These are phyloP conservation scores for Phytopythium chamaehyphon DNA, from an alignment of 352 stramenopile species.

Conservation along the genomic window DNA sequence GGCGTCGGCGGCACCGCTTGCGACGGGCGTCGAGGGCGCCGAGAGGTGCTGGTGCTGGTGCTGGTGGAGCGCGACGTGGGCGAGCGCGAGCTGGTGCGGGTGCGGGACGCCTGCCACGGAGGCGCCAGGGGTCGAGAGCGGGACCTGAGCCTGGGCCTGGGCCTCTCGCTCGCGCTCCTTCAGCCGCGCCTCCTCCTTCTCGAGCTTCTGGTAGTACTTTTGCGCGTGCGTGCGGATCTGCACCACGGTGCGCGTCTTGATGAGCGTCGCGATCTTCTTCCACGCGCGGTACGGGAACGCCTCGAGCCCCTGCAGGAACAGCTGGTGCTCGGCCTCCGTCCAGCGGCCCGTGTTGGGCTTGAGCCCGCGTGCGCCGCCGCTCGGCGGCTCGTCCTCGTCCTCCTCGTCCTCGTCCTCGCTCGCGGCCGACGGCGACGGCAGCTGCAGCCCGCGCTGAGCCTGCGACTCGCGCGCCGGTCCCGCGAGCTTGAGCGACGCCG, in stretches of 20 bases:
- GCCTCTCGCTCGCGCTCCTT: slow-evolving; percentile 54
- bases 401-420: slow-evolving; percentile 32
- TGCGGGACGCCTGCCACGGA: neutral
- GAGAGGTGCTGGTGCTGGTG: slow-evolving; percentile 1
- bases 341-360: slow-evolving; percentile 84
- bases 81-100: too few species aligned
- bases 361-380: slow-evolving; percentile 17
- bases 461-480: slow-evolving; percentile 5
- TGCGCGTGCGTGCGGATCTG: slow-evolving; percentile 88
- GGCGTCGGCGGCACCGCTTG: slow-evolving; percentile 10
- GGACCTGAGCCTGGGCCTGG: slow-evolving; percentile 3
- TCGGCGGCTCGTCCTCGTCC: slow-evolving; percentile 8
- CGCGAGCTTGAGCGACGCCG: slow-evolving; percentile 13
- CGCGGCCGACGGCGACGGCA: slow-evolving; percentile 9
- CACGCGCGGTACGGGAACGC: slow-evolving; percentile 83
- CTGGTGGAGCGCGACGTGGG: neutral
- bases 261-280: slow-evolving; percentile 93
- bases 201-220: slow-evolving; percentile 89
- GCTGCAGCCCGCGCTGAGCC: slow-evolving; percentile 21
- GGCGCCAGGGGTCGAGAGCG: slow-evolving; percentile 1
- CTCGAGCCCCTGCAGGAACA: slow-evolving; percentile 85
- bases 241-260: slow-evolving; percentile 92
- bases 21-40: neutral
- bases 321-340: slow-evolving; percentile 85
- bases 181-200: slow-evolving; percentile 79